Evolutionary conservation across 139 green algal species (phyloP), one percentile per base, ranked within the genome.

Genomic region (Dunaliella primolecta): DNA sequence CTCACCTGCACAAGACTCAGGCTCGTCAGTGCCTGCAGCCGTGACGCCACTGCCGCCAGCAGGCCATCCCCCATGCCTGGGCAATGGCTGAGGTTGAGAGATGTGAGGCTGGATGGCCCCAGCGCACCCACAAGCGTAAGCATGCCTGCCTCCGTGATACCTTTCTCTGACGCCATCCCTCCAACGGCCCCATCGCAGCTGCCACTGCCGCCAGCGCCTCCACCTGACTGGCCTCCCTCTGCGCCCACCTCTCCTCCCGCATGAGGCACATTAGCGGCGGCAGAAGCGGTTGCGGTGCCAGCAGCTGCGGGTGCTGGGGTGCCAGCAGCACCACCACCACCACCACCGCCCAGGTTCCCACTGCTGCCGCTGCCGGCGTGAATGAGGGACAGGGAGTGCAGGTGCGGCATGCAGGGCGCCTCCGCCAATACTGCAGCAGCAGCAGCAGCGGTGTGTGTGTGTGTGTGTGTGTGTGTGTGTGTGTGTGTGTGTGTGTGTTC

Each of bases 351-450:
- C 46, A 64, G 7, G 15, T 64, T 64, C 7, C 46, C 46, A n/a
- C n/a, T n/a, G 7, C 7, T 15, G 46, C 46, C 46, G 7, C 46
- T 15, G 15, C 46, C 46, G 7, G 46, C 46, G 81, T 30, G 75
- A 2, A 38, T 84, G 83, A 92, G 81, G 81, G 88, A 88, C 30
- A 92, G 83, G 46, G 57, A 87, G 72, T 2, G 29, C 36, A 84
- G 80, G 24, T 37, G 38, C 2, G 78, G 24, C 23, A 46, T 34
- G 46, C 75, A 46, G 56, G 37, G 1, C 1, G 71, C 29, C 3
- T 46, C 36, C 37, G 25, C n/a, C 25, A 85, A 72, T 75, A 0
- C 1, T 78, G 75, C 32, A 29, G 11, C 2, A 3, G 75, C 31
- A 75, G 25, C 1, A 33, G 11, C n/a, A n/a, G n/a, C n/a, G n/a